Percentiles rank a stretch among this genome's conserved stretches.
phyloP scores from a whole-genome alignment of 768 basidiomycete genomes.

The Hericium coralloides region DNA sequence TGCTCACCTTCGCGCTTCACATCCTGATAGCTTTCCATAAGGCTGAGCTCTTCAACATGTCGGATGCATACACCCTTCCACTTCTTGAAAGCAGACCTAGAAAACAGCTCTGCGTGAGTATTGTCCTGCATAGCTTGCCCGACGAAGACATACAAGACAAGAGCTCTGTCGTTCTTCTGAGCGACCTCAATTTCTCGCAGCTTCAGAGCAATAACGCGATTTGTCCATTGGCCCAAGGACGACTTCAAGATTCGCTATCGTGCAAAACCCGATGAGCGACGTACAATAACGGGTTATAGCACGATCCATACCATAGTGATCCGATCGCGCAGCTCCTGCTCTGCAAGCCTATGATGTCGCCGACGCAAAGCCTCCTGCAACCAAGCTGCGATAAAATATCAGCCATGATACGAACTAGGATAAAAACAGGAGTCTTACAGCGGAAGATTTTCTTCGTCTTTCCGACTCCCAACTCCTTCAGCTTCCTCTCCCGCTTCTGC shows the following conservation, averaged over 20 bases:
- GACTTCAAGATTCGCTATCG: slow-evolving; percentile 43
- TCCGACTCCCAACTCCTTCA: slow-evolving; percentile 33
- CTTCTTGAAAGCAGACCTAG: slow-evolving; percentile 51
- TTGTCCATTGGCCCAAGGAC: slow-evolving; percentile 54
- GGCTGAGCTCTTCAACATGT: slow-evolving; percentile 61
- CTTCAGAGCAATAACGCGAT: slow-evolving; percentile 65
- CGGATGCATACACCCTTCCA: slow-evolving; percentile 58
- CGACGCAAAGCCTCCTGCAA: slow-evolving; percentile 8
- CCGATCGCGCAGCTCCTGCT: slow-evolving; percentile 7
- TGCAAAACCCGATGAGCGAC: too few relatives aligned
- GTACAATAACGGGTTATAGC: neutral
- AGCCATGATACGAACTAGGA: neutral
- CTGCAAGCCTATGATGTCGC: slow-evolving; percentile 10
- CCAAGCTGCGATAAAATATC: slow-evolving; percentile 5
- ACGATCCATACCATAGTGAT: neutral
- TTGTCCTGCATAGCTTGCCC: neutral
- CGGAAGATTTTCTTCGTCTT: slow-evolving; percentile 28
- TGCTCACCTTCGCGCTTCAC: slow-evolving; percentile 68
- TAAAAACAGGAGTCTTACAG: slow-evolving; percentile 18
- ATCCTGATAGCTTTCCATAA: slow-evolving; percentile 79
- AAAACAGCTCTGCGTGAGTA: neutral
- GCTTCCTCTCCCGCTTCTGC: slow-evolving; percentile 33
- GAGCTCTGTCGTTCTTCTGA: slow-evolving; percentile 33
- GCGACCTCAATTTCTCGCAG: slow-evolving; percentile 58
- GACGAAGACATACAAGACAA: slow-evolving; percentile 27